Base-by-base conservation (phyloP, 805 yeast species). In the Candida wancherniae region DNA sequence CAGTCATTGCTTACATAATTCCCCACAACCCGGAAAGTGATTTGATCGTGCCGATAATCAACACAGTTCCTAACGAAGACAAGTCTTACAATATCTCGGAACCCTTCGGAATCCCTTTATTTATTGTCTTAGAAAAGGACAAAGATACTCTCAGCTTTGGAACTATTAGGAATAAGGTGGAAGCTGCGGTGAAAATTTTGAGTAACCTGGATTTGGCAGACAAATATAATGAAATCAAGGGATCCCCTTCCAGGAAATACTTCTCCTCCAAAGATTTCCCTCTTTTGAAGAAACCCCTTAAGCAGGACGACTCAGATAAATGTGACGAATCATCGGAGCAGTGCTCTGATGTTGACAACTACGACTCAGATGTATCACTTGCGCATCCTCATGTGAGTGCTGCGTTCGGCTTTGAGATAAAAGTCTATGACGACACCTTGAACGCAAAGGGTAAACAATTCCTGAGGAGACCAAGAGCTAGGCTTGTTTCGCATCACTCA, bases 101-200 rank as follows among this genome's bases (percentile, higher is more conserved):
- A 24, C 56, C 77, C 1, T 83, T 86, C 57, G 94, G 87, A 2
- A 53, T 79, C 1, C 97, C 97, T 3, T 75, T 85, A 45, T 78
- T 87, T 44, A 63, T 87, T 17, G 68, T 77, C 0, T 47, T 86
- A 31, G 50, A 68, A 2, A 61, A 63, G 20, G 65, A 63, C 1
- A 35, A 42, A 3, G 90, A 83, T 22, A 53, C 67, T 4, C 45
- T 48, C 3, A 77, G 84, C 15, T 77, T 72, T 48, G 81, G 80
- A 5, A 47, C 54, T 1, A 75, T 87, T 6, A 58, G 81, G 41
- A 50, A 52, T 14, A 82, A 80, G 45, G 45, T 86, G 17, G 77
- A 78, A 33, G 55, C 58, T 22, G 54, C 37, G 1, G 50, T 40
- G 1, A 53, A 48, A 15, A 23, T 51, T 4, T 46, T 63, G 24